phyloP scores from a whole-genome alignment of 2,329 filamentous ascomycete species.

The Ceratocystis diversiconidia region DNA sequence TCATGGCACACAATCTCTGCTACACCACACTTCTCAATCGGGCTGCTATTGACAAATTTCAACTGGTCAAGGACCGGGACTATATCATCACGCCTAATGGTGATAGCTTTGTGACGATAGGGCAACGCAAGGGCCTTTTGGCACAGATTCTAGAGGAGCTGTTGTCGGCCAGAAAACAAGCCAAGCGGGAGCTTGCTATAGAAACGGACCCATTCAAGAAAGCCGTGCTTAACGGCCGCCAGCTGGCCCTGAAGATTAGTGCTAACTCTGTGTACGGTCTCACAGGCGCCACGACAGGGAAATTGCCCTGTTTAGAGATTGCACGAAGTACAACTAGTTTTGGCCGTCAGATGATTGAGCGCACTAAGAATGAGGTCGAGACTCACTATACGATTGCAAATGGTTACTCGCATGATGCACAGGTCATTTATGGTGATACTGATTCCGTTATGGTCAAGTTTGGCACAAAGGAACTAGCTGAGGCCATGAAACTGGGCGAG shows the following conservation, averaged over 20 bases:
- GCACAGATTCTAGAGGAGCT: constrained; percentile 94
- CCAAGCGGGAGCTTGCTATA: constrained; percentile 74
- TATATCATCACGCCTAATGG: constrained; percentile 94
- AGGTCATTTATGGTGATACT: constrained; percentile 97
- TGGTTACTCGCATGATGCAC: constrained; percentile 83
- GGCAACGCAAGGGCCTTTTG: constrained; percentile 79
- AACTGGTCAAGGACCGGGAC: constrained; percentile 74
- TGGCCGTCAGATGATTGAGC: constrained; percentile 97
- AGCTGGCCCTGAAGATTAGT: constrained; percentile 88
- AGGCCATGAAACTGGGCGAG: constrained; percentile 89
- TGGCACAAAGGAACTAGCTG: constrained; percentile 69
- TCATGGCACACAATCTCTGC: constrained; percentile 95
- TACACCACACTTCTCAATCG: constrained; percentile 80
- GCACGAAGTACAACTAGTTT: constrained; percentile 95
- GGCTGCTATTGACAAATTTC: constrained; percentile 62
- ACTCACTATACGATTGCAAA: constrained; percentile 80
- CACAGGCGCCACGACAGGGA: constrained; percentile 89
- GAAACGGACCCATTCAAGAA: constrained; percentile 97
- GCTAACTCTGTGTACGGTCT: constrained; percentile 97
- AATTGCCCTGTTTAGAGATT: constrained; percentile 86
- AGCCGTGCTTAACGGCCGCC: constrained; percentile 91
- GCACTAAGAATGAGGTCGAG: constrained; percentile 92
- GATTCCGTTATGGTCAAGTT: constrained; percentile 99
- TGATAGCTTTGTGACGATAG: constrained; percentile 79
- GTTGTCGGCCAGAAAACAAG: constrained; percentile 79